Evolutionary conservation across 257 asterid species (phyloP), one percentile per base, ranked within the genome.

Genomic region (Gentiana macrophylla): DNA sequence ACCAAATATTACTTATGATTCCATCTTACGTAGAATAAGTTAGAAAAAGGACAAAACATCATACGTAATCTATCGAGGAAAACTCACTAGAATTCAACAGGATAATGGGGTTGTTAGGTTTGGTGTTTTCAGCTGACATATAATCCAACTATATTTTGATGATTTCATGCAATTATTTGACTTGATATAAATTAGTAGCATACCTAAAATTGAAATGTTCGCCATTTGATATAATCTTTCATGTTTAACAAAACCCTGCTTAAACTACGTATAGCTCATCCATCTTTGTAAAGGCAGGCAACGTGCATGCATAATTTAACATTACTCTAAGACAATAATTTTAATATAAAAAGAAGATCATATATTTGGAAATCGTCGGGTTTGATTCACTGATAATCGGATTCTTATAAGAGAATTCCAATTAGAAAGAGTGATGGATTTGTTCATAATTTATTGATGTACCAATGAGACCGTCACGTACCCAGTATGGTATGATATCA

Each of bases 91-190:
- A 12, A 24, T 35, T 45, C 41, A 32, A 15, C 41, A 55, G 13
- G 3, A 62, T 9, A 34, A 8, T 33, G 36, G 62, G 61, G 69
- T 71, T 45, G 74, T 76, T 76, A 70, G 72, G 78, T 79, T 73
- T 72, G 84, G 81, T 78, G 64, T 53, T 61, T 24, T 56, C 24
- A 58, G 68, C 71, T 67, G 62, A 77, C 82, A 79, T 63, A 71
- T 49, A 62, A 61, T 55, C 69, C 69, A 53, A 72, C 48, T 55
- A 59, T 13, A 60, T n/a, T 24, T 35, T 59, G 11, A 32, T 32
- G 45, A 32, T 37, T 54, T 61, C 67, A 49, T 62, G 73, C 67
- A 64, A 63, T 62, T 24, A 24, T 67, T 67, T 72, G 72, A 74
- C 83, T 12, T 58, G 49, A 11, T 6, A 24, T 63, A 11, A 11